These are phyloP conservation scores for Nemania sp. DNA, from an alignment of 2,329 filamentous ascomycete species.

Conservation along the genomic window DNA sequence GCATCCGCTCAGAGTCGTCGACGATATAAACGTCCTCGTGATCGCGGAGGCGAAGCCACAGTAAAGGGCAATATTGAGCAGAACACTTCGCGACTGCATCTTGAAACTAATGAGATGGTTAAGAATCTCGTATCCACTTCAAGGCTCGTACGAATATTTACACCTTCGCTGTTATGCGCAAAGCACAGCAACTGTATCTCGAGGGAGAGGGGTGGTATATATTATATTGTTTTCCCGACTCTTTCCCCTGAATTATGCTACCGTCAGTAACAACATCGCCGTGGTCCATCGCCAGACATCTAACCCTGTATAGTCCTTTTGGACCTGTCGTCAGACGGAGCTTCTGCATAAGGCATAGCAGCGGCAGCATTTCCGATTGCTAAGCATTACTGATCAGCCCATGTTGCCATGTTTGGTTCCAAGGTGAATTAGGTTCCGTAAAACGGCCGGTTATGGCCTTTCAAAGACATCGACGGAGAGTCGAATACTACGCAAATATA, in stretches of 20 bases:
- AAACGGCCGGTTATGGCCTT: neutral
- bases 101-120: neutral
- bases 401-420: neutral
- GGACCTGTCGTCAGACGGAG: neutral
- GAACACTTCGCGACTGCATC: constrained; percentile 8
- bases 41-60: neutral
- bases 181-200: neutral
- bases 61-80: constrained; percentile 6
- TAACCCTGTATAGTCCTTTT: neutral
- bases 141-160: neutral
- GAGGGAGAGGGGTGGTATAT: neutral
- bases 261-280: neutral
- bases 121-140: neutral
- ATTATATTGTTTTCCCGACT: neutral
- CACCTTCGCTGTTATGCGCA: neutral
- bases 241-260: neutral
- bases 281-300: neutral
- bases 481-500: constrained; percentile 5
- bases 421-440: neutral
- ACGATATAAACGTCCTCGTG: neutral
- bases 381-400: constrained; percentile 12
- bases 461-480: neutral
- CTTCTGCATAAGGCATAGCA: neutral
- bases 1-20: constrained; percentile 6
- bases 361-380: neutral